A percentile compares a stretch with the other conserved stretches of the same genome.
These are phyloP conservation scores for Bipolaris bicolor DNA, from an alignment of 2,329 filamentous ascomycete species.

Conservation along the genomic window DNA sequence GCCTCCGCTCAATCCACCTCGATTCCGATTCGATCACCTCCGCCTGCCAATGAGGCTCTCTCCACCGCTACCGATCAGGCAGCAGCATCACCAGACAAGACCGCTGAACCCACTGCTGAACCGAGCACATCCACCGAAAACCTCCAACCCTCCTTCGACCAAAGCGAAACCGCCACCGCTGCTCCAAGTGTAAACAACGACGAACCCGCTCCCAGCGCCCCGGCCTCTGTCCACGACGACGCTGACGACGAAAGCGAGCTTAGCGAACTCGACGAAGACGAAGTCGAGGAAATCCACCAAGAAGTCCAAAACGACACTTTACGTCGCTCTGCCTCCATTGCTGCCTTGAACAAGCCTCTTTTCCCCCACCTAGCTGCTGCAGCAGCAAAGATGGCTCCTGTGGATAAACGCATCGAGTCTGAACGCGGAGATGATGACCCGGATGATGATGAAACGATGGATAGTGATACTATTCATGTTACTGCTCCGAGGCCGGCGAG, in stretches of 20 bases:
- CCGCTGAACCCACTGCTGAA: constrained; percentile 2
- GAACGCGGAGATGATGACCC: background rate
- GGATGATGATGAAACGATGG: background rate
- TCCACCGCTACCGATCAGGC: constrained; percentile 17
- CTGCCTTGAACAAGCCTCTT: constrained; percentile 25
- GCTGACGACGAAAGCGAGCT: constrained; percentile 63
- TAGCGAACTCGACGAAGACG: constrained; percentile 57
- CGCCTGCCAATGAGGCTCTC: constrained; percentile 23
- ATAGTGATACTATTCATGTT: background rate
- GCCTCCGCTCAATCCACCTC: constrained; percentile 36
- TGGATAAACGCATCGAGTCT: constrained; percentile 4
- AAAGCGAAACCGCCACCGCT: constrained; percentile 51
- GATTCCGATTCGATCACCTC: constrained; percentile 46
- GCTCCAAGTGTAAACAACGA: constrained; percentile 40
- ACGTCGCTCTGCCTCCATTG: constrained; percentile 24
- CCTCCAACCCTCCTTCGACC: constrained; percentile 25
- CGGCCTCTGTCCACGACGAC: constrained; percentile 61
- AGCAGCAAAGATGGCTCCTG: background rate
- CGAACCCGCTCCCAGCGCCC: constrained; percentile 57
- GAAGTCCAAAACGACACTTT: constrained; percentile 22
- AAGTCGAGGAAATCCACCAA: constrained; percentile 45
- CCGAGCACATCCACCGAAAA: constrained; percentile 21
- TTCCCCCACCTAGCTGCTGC: constrained; percentile 33
- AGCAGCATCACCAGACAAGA: constrained; percentile 29
- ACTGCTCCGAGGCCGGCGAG: background rate